Conservation (phyloP, 2,329 filamentous ascomycete genomes). For the Bipolaris sorokiniana region DNA sequence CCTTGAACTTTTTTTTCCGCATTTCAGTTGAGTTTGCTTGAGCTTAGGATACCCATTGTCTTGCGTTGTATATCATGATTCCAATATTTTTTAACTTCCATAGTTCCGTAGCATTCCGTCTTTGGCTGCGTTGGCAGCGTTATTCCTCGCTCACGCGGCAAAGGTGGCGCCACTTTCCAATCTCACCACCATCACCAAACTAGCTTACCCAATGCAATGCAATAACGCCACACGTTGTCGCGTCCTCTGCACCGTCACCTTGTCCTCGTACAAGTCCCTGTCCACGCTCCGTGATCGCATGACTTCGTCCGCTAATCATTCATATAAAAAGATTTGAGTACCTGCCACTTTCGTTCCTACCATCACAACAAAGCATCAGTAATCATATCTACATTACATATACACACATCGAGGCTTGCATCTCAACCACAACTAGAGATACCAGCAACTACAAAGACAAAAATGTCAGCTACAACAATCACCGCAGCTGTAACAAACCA, state of each 20-base stretch:
- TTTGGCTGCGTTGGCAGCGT: background rate
- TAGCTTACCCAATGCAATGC: slow-evolving; percentile 1
- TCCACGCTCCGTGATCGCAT: background rate
- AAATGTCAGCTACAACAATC: slow-evolving; percentile 2
- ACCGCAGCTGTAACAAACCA: slow-evolving; percentile 8
- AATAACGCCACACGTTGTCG: slow-evolving; percentile 1
- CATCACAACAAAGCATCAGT: background rate
- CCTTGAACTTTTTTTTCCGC: background rate
- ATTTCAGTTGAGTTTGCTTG: background rate
- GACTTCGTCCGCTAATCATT: background rate
- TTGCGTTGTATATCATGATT: background rate
- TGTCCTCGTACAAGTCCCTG: background rate
- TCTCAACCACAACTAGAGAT: background rate
- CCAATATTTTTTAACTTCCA: background rate
- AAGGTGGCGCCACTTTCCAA: slow-evolving; percentile 8
- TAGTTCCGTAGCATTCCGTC: background rate
- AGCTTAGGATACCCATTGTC: slow-evolving; percentile 1
- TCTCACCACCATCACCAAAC: slow-evolving; percentile 12
- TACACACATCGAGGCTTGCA: background rate
- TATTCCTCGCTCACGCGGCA: background rate
- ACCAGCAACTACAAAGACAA: background rate
- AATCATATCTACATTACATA: background rate
- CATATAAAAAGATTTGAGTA: slow-evolving; percentile 1
- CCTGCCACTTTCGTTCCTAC: background rate
- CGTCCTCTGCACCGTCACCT: background rate